Conservation (phyloP, 2,329 filamentous ascomycete genomes). For the Tolypocladium nubicola region DNA sequence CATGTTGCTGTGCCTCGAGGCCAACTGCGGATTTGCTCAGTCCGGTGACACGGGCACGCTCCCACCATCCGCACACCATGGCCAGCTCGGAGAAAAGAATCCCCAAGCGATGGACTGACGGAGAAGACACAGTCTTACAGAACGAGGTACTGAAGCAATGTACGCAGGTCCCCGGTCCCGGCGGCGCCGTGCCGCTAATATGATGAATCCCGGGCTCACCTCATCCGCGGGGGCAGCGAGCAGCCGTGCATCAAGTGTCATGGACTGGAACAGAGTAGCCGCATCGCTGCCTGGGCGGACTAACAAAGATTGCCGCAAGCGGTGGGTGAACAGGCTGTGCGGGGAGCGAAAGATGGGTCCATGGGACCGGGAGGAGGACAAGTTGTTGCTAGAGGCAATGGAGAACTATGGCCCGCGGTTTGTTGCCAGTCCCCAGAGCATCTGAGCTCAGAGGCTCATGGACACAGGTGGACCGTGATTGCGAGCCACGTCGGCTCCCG, state of each 20-base stretch:
- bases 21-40: too few species aligned
- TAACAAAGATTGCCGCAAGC: constrained; percentile 33
- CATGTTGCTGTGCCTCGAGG: too few species aligned
- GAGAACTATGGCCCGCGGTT: constrained; percentile 24
- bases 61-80: not conserved
- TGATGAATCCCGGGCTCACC: not conserved
- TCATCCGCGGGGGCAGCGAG: not conserved
- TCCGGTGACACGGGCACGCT: too few species aligned
- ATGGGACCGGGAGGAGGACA: constrained; percentile 13
- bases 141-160: constrained; percentile 4
- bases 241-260: not conserved
- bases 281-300: constrained; percentile 23
- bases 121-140: constrained; percentile 2
- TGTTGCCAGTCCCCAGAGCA: not conserved
- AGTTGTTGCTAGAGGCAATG: constrained; percentile 18
- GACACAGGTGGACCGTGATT: constrained; percentile 28
- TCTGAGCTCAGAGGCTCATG: not conserved
- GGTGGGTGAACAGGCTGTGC: constrained; percentile 26
- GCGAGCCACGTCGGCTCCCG: constrained; percentile 24
- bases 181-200: not conserved
- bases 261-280: constrained; percentile 24
- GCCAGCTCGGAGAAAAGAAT: not conserved
- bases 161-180: not conserved
- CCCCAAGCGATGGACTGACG: constrained; percentile 4
- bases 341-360: constrained; percentile 27